Evolutionary conservation across 2,329 filamentous ascomycete genomes (phyloP), one percentile per base, ranked within the genome.

Genomic region (Talaromyces rugulosus): DNA sequence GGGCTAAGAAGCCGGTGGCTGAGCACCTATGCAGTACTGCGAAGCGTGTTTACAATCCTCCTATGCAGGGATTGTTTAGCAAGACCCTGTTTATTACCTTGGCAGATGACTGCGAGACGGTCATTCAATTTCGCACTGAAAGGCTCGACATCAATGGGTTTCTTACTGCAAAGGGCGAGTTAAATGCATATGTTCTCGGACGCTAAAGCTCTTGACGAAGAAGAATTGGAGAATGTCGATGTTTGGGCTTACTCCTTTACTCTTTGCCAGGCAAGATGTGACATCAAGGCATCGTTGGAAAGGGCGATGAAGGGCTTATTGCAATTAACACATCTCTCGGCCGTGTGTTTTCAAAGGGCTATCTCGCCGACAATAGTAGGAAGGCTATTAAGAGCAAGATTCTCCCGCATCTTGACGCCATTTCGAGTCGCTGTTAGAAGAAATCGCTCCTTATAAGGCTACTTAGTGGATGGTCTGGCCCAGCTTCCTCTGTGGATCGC

Each of bases 31-130:
- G 63, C 47, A 70, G 66, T 60, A 59, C 66, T 56, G 63, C 62
- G 12, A 69, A 70, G 58, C 61, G 51, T 44, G 57, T 72, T 53
- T 65, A 70, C 55, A 66, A 66, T 42, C 70, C 68, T 62, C 66
- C 64, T 23, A 69, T 71, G 34, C 66, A 71, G 63, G 70, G 68
- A 59, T 66, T 69, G 64, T 71, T 70, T 59, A 70, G 69, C 42
- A 67, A 67, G 59, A 70, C 68, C 44, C 51, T 71, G 18, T 67
- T 71, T 42, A 51, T 68, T 16, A 66, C 66, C 33, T 57, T 72
- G 23, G 61, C 47, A 12, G 62, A 69, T 55, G 50, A 59, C 34
- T 60, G 62, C 63, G 61, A 68, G 59, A 61, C 67, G n/a, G 66
- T 67, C 1, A 36, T 67, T 31, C 68, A 70, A 50, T 69, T 69